These are phyloP conservation scores for Pichia paraexigua DNA, from an alignment of 805 yeast species.

Conservation along the genomic window DNA sequence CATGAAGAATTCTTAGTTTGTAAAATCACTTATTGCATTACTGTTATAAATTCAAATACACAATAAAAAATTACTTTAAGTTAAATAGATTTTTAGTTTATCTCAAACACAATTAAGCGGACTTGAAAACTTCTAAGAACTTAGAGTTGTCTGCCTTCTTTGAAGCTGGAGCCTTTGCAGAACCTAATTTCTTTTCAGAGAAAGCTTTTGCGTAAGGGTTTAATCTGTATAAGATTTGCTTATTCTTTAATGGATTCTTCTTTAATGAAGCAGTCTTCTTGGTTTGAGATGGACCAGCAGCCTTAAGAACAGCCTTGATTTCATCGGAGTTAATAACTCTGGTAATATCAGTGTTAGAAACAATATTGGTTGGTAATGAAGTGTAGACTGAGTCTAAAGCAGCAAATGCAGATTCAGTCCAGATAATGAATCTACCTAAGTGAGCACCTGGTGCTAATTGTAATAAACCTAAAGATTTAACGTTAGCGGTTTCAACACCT, in stretches of 20 bases:
- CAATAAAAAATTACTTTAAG: neutral
- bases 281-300: conserved; percentile 90
- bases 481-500: conserved; percentile 97
- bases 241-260: conserved; percentile 99
- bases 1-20: neutral
- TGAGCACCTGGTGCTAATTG: conserved; percentile 99
- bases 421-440: conserved; percentile 98
- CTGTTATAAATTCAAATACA: neutral
- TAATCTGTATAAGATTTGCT: conserved; percentile 93
- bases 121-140: conserved; percentile 60
- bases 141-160: conserved; percentile 61
- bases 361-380: conserved; percentile 90
- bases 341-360: conserved; percentile 92
- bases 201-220: conserved; percentile 99
- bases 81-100: neutral
- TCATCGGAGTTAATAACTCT: conserved; percentile 98
- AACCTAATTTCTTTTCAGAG: conserved; percentile 85
- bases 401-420: conserved; percentile 99
- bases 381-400: conserved; percentile 97
- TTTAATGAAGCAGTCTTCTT: conserved; percentile 93
- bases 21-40: neutral
- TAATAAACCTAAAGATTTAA: conserved; percentile 84
- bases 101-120: conserved; percentile 34
- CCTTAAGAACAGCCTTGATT: conserved; percentile 94
- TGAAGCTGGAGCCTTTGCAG: conserved; percentile 55